Evolutionary conservation across 345 rosid genomes (phyloP).

Genomic region (Brassica carinata): DNA sequence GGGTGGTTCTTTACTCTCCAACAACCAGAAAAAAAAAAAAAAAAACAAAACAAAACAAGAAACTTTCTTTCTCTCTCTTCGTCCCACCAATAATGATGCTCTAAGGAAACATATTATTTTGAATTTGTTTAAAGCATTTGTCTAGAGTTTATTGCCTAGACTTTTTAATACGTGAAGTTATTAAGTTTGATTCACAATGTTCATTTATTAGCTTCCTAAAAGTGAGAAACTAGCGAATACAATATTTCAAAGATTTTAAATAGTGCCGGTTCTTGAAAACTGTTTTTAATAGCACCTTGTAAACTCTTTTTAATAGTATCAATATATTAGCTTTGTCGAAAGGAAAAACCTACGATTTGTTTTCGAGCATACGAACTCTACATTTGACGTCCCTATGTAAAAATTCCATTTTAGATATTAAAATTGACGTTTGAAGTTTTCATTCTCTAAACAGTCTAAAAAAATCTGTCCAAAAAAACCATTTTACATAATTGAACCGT

Average conservation of each 20-base stretch:
- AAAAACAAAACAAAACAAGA: too few relatives aligned
- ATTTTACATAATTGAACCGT: too few relatives aligned
- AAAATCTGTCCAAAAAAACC: too few relatives aligned
- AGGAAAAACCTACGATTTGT: neutral
- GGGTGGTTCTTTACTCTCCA: too few relatives aligned
- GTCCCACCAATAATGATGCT: too few relatives aligned
- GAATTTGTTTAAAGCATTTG: neutral
- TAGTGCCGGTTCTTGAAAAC: too few relatives aligned
- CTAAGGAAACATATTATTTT: neutral
- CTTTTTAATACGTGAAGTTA: neutral
- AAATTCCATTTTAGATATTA: neutral
- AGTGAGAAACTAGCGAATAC: neutral
- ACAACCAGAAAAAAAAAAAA: too few relatives aligned
- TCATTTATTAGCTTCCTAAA: neutral
- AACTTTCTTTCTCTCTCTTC: too few relatives aligned
- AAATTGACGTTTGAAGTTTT: neutral
- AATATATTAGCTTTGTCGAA: neutral
- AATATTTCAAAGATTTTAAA: too few relatives aligned
- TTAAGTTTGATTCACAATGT: constrained; percentile 1
- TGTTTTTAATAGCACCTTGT: neutral
- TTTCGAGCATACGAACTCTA: neutral
- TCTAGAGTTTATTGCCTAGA: neutral
- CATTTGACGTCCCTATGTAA: neutral
- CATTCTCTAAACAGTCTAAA: neutral
- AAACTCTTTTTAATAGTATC: too few relatives aligned